Percentiles rank a stretch among this genome's conserved stretches.
Evolutionary conservation across 208 protist species (phyloP).

Genomic region (Wallacemonas sp.): DNA sequence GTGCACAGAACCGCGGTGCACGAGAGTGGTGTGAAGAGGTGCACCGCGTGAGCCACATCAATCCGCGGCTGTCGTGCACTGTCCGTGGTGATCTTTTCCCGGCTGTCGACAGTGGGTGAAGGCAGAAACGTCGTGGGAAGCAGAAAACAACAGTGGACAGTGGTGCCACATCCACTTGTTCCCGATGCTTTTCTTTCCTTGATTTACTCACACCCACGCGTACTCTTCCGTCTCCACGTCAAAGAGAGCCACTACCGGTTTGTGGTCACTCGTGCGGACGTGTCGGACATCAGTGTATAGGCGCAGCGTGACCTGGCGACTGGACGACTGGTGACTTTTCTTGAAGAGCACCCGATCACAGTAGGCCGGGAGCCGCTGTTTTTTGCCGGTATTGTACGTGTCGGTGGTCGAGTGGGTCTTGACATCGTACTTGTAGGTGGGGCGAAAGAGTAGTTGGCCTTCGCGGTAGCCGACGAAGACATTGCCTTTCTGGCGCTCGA

Average conservation of each 20-base stretch:
- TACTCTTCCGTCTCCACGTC: slow-evolving; percentile 49
- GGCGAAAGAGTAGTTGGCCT: slow-evolving; percentile 82
- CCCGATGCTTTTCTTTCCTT: no score
- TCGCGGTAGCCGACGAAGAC: slow-evolving; percentile 89
- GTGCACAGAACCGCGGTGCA: no score
- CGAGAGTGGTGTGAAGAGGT: no score
- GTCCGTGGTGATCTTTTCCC: no score
- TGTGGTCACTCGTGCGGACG: slow-evolving; percentile 84
- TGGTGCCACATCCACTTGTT: no score
- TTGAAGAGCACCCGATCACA: slow-evolving; percentile 87
- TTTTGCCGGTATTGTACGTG: slow-evolving; percentile 63
- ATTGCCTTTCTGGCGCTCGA: slow-evolving; percentile 71
- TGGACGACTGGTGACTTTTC: slow-evolving; percentile 27
- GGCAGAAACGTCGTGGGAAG: no score
- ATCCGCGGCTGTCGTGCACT: no score
- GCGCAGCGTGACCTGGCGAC: slow-evolving; percentile 35
- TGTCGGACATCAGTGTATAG: slow-evolving; percentile 84
- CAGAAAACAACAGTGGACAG: no score
- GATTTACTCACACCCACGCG: background rate
- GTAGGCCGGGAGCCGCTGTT: slow-evolving; percentile 77
- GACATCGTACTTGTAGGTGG: slow-evolving; percentile 94
- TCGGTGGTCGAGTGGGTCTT: slow-evolving; percentile 25
- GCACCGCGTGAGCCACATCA: no score
- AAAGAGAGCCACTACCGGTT: slow-evolving; percentile 78
- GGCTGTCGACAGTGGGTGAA: no score